Evolutionary conservation across 2,329 filamentous ascomycete genomes (phyloP).

Genomic region (Trichoderma gracile): DNA sequence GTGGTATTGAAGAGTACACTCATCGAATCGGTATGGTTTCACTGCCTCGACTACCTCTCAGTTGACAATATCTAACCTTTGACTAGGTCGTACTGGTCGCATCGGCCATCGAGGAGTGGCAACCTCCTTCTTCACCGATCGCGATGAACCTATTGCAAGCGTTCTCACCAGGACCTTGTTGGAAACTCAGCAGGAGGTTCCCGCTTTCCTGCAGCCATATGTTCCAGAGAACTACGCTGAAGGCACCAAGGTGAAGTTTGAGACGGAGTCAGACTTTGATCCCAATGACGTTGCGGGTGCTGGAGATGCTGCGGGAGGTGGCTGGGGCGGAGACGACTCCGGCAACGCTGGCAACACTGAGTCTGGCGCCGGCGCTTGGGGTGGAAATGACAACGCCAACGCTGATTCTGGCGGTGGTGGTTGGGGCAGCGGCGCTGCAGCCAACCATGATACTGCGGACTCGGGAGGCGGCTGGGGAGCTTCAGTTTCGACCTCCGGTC

Average conservation of each 20-base stretch:
- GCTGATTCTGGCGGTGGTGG: constrained; percentile 26
- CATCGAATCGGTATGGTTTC: constrained; percentile 79
- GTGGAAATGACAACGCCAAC: constrained; percentile 27
- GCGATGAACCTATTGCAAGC: constrained; percentile 70
- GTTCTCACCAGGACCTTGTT: constrained; percentile 78
- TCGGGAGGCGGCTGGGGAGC: constrained; percentile 24
- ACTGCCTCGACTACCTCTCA: background rate
- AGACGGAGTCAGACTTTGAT: constrained; percentile 57
- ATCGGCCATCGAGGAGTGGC: constrained; percentile 86
- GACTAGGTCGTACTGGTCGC: constrained; percentile 80
- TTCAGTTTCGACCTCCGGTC: background rate
- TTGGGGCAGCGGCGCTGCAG: background rate
- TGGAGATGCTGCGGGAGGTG: constrained; percentile 29
- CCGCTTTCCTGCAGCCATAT: constrained; percentile 73
- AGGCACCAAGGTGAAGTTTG: constrained; percentile 52
- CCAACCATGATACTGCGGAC: background rate
- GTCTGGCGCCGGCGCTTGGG: constrained; percentile 30
- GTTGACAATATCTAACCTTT: constrained; percentile 9
- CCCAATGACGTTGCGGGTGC: constrained; percentile 38
- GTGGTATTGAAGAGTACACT: constrained; percentile 91
- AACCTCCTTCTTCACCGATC: constrained; percentile 83
- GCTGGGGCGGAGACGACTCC: constrained; percentile 20
- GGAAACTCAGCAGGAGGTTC: constrained; percentile 75
- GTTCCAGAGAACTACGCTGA: constrained; percentile 56
- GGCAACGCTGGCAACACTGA: background rate